Base-by-base conservation (phyloP, 768 basidiomycete species). In the Vishniacozyma victoriae region DNA sequence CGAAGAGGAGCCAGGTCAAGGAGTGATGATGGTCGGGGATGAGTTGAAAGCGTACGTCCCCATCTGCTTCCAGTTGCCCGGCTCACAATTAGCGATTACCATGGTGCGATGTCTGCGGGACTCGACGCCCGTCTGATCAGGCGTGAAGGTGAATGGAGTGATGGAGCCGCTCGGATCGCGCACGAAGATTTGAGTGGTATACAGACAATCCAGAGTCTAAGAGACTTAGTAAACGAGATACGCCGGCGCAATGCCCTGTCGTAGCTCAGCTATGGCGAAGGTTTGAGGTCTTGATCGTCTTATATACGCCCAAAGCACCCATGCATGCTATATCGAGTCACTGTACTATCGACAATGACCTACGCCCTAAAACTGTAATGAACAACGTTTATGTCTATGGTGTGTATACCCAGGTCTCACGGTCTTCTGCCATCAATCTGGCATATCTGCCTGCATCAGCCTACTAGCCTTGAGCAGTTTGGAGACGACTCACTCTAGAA, bases 401-500 rank as follows among this genome's bases (percentile, higher is more conserved):
- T 11, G 31, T 33, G 11, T 11, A 33, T 33, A 33, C 31, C 11
- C n/a, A 33, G 31, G 11, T n/a, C n/a, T 11, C 31, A n/a, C 31
- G 11, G 31, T 33, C n/a, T n/a, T n/a, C n/a, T n/a, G n/a, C n/a
- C n/a, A n/a, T n/a, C n/a, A n/a, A n/a, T n/a, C n/a, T n/a, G n/a
- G n/a, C n/a, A n/a, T n/a, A n/a, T n/a, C n/a, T n/a, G n/a, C n/a
- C n/a, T n/a, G n/a, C n/a, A n/a, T n/a, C n/a, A n/a, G n/a, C n/a
- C n/a, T n/a, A n/a, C n/a, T n/a, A n/a, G n/a, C n/a, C n/a, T n/a
- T n/a, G n/a, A n/a, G n/a, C n/a, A n/a, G n/a, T n/a, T n/a, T n/a
- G n/a, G n/a, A n/a, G n/a, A n/a, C n/a, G n/a, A 65, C 64, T 53
- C 49, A 67, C 56, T 72, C 70, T 15, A 72, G 48, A 15, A 70